Evolutionary conservation across 805 yeast genomes (phyloP).

Genomic region (Cyberlindnera euphorbiiphila): DNA sequence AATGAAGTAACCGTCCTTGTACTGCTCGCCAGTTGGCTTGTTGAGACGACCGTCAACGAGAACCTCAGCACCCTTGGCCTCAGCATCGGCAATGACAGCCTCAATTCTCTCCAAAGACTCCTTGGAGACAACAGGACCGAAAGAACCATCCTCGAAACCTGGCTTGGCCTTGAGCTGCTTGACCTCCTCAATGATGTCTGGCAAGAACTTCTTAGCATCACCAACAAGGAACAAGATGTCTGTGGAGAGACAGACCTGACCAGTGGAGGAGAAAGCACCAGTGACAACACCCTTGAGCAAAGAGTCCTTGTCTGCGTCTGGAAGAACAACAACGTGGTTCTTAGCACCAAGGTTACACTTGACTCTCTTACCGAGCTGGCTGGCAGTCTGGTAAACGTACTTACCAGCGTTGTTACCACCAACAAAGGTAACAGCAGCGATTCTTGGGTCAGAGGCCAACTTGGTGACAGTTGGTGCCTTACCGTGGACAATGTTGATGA

Average conservation of each 20-base stretch:
- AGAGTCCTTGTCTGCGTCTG: constrained; percentile 65
- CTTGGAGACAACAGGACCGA: constrained; percentile 73
- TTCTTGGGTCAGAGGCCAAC: constrained; percentile 65
- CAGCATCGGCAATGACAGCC: constrained; percentile 54
- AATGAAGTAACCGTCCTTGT: constrained; percentile 62
- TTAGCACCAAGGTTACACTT: constrained; percentile 80
- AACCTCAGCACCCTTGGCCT: constrained; percentile 57
- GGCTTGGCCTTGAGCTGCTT: constrained; percentile 53
- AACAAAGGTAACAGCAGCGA: constrained; percentile 74
- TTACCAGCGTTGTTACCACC: constrained; percentile 79
- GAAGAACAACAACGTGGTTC: constrained; percentile 69
- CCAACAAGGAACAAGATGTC: constrained; percentile 74
- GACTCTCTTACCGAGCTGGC: constrained; percentile 67
- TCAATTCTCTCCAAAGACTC: constrained; percentile 50
- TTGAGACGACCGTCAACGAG: constrained; percentile 58
- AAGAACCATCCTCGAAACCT: constrained; percentile 62
- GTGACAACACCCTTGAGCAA: constrained; percentile 64
- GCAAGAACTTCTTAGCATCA: constrained; percentile 54
- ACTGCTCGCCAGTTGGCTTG: constrained; percentile 31
- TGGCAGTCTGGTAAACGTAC: constrained; percentile 63
- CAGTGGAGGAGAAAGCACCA: constrained; percentile 82
- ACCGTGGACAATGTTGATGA: constrained; percentile 70
- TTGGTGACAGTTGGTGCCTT: constrained; percentile 68
- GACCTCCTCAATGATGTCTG: constrained; percentile 57
- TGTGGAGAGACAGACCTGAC: constrained; percentile 80